Conservation (phyloP, 352 stramenopile species). For the Globisporangium orthogonon region DNA sequence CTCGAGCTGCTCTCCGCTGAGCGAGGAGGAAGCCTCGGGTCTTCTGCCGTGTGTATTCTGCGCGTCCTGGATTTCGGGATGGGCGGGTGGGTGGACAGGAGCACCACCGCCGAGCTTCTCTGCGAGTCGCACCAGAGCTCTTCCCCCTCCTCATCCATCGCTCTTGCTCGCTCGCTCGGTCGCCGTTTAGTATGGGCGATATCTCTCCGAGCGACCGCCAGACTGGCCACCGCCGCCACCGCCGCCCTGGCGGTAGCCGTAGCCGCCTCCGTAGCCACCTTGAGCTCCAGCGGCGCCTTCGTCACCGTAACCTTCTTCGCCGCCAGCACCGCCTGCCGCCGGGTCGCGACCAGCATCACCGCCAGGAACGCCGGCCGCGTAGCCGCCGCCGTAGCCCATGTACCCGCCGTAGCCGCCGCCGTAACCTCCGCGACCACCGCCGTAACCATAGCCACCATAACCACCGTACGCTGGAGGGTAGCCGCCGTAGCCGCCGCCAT, state of each 20-base stretch:
- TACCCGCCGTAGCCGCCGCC: constrained; percentile 11
- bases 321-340: constrained; percentile 10
- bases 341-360: neutral
- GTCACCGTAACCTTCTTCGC: constrained; percentile 14
- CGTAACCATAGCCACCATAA: constrained; percentile 16
- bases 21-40: neutral
- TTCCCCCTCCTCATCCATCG: neutral
- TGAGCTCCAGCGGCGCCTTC: constrained; percentile 22
- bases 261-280: constrained; percentile 16
- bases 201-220: constrained; percentile 68
- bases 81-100: too few relatives aligned
- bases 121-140: neutral
- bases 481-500: constrained; percentile 15
- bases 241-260: constrained; percentile 10
- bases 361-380: constrained; percentile 3
- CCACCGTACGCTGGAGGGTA: constrained; percentile 4
- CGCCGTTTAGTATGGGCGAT: constrained; percentile 70
- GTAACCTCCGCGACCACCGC: constrained; percentile 19
- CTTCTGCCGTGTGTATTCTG: neutral
- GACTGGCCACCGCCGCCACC: constrained; percentile 24
- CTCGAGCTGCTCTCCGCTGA: neutral
- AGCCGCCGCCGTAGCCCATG: constrained; percentile 11
- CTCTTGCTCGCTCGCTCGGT: too few relatives aligned
- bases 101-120: neutral
- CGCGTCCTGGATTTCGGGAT: neutral